phyloP scores from a whole-genome alignment of 2,329 filamentous ascomycete species.

The Pseudopyrenochaeta lycopersici region DNA sequence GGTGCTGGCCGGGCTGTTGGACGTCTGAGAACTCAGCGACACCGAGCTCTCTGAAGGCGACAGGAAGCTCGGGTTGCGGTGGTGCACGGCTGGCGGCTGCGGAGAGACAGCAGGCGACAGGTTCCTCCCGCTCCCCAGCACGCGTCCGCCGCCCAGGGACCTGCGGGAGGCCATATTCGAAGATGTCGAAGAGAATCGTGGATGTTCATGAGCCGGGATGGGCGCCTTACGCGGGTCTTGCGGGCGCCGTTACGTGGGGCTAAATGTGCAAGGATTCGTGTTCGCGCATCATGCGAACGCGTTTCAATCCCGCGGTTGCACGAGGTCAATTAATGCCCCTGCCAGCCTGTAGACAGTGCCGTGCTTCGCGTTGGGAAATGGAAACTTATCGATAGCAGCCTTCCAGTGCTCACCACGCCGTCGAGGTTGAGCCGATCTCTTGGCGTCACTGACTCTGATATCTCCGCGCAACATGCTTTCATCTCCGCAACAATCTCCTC shows the following conservation, averaged over 20 bases:
- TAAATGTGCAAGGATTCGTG: slow-evolving; percentile 24
- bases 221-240: slow-evolving; percentile 17
- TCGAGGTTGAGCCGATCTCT: slow-evolving; percentile 16
- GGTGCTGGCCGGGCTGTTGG: slow-evolving; percentile 74
- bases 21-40: slow-evolving; percentile 79
- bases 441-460: slow-evolving; percentile 22
- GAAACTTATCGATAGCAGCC: slow-evolving; percentile 8
- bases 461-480: slow-evolving; percentile 36
- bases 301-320: not conserved
- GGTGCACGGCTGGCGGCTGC: slow-evolving; percentile 35
- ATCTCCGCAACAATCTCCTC: slow-evolving; percentile 25
- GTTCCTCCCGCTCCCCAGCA: slow-evolving; percentile 85
- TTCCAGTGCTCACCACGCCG: not conserved
- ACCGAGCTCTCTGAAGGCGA: slow-evolving; percentile 76
- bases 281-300: slow-evolving; percentile 12
- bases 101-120: slow-evolving; percentile 70
- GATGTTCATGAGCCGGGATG: slow-evolving; percentile 23
- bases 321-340: not conserved
- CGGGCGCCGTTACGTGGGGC: slow-evolving; percentile 18
- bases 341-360: not conserved
- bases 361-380: not conserved
- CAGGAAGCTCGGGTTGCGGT: slow-evolving; percentile 59
- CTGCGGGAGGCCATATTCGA: slow-evolving; percentile 60
- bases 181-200: slow-evolving; percentile 24
- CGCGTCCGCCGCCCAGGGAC: slow-evolving; percentile 85